Conservation (phyloP, 306 rosid genomes). For the Canavalia gladiata region DNA sequence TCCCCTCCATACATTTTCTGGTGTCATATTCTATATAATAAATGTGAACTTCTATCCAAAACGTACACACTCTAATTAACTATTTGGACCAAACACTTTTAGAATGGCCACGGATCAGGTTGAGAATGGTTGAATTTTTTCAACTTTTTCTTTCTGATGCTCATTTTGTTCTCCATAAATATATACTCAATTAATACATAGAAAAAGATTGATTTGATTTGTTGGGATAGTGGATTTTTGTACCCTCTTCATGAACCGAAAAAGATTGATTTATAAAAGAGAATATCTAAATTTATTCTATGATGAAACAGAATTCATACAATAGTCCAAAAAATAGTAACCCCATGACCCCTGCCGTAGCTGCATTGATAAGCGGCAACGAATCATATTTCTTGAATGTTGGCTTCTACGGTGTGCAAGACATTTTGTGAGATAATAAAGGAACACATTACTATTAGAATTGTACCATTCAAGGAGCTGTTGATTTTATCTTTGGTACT, state of each 20-base stretch:
- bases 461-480: conserved; percentile 83
- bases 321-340: conserved; percentile 50
- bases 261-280: neutral
- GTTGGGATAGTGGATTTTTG: neutral
- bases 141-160: too few relatives aligned
- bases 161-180: too few relatives aligned
- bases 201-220: neutral
- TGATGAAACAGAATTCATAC: conserved; percentile 61
- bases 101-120: too few relatives aligned
- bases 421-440: conserved; percentile 79
- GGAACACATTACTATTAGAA: conserved; percentile 76
- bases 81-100: too few relatives aligned
- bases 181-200: too few relatives aligned
- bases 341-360: conserved; percentile 60
- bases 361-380: conserved; percentile 74
- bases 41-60: too few relatives aligned
- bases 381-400: conserved; percentile 56
- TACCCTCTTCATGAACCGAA: neutral
- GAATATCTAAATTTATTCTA: neutral
- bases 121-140: too few relatives aligned
- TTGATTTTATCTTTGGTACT: conserved; percentile 83
- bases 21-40: too few relatives aligned
- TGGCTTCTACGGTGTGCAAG: conserved; percentile 83
- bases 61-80: too few relatives aligned
- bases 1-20: too few relatives aligned